Evolutionary conservation across 768 basidiomycete genomes (phyloP), one percentile per base, ranked within the genome.

Genomic region (Leccinum boreale): DNA sequence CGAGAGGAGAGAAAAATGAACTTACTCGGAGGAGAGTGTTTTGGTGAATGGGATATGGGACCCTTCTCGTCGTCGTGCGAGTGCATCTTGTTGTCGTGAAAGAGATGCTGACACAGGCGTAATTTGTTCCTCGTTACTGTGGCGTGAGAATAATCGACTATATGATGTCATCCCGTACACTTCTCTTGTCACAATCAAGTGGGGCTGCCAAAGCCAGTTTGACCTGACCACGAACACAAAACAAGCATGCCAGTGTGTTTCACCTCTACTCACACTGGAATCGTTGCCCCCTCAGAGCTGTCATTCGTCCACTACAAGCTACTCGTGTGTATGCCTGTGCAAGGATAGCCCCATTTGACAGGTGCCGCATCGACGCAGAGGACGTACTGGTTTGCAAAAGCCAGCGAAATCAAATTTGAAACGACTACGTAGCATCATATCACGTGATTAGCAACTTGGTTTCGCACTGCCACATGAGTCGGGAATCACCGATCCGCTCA

Each of bases 61-160:
- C 47, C 47, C 12, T 28, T 21, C 47, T 48, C 47, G 23, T 48
- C 48, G 48, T 50, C 28, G 49, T 29, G 49, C 29, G 49, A 50
- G 49, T 31, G 49, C 49, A 50, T 50, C 49, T 50, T n/a, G 28
- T 28, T 15, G 46, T 15, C 17, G 49, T 31, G 48, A 28, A 17
- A 50, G 11, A 15, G 5, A 50, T 23, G 23, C 47, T 28, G 47
- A 48, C 47, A 48, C 26, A 23, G 21, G 11, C 45, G 5, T 46
- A 39, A 31, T 47, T 58, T 28, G 44, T 48, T 48, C 47, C 26
- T 48, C 17, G 47, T 24, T 26, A 19, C 8, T n/a, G 59, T 59
- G 59, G 59, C 59, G 59, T 60, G 59, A 4, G 59, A 60, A 53
- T 14, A 15, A n/a, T 5, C 0, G 3, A 42, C 29, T 29, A 11